Percentiles rank a stretch among this genome's conserved stretches.
Evolutionary conservation across 345 rosid genomes (phyloP).

Genomic region (Gossypium sturtianum): DNA sequence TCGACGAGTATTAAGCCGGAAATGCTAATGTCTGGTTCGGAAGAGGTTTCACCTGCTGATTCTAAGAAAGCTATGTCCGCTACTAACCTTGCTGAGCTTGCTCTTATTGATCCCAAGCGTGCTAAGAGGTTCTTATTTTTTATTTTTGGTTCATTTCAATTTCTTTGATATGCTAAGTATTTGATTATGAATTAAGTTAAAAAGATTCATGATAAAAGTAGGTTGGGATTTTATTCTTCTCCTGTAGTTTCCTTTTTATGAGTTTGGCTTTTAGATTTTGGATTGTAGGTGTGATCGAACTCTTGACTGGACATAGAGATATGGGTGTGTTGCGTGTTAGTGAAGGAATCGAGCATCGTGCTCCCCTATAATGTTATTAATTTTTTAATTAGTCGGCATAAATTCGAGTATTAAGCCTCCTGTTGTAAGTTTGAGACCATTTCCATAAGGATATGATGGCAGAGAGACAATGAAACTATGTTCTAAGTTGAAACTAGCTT

Average conservation of each 20-base stretch:
- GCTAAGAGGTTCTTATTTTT: slow-evolving; percentile 69
- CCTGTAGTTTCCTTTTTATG: not conserved
- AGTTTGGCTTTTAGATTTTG: not conserved
- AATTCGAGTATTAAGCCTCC: not conserved
- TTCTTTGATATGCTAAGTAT: not conserved
- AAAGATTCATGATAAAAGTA: not conserved
- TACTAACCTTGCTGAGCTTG: slow-evolving; percentile 97
- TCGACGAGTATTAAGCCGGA: slow-evolving; percentile 65
- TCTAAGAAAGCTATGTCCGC: slow-evolving; percentile 83
- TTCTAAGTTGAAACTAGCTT: not conserved
- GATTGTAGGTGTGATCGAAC: not conserved
- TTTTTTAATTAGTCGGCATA: not conserved
- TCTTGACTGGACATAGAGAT: not conserved
- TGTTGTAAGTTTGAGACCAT: not conserved
- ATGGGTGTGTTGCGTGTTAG: not conserved
- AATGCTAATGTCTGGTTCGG: slow-evolving; percentile 68
- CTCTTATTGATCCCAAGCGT: slow-evolving; percentile 88
- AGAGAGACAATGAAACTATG: not conserved
- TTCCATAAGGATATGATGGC: not conserved
- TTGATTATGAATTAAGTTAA: not conserved
- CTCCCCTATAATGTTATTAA: not conserved
- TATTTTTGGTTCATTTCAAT: not conserved
- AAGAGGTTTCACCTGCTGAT: slow-evolving; percentile 48
- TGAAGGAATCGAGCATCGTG: not conserved
- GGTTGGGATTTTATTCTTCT: not conserved